These are phyloP conservation scores for Colletotrichum nymphaeae DNA, from an alignment of 2,329 filamentous ascomycete genomes.

Conservation along the genomic window DNA sequence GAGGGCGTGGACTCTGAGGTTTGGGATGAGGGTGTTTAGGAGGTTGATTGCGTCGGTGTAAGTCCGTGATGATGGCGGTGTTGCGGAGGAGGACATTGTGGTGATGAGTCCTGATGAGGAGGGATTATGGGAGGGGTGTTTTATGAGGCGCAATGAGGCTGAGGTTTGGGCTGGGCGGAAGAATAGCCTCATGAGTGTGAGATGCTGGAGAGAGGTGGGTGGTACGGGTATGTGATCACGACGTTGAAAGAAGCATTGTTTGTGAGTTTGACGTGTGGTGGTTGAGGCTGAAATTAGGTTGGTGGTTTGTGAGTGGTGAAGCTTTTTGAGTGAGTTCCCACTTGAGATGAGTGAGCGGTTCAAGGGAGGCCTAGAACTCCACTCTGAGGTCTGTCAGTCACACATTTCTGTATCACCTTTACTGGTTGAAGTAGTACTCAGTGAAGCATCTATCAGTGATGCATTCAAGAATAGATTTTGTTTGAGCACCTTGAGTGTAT, in stretches of 20 bases:
- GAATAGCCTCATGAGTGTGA: neutral
- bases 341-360: neutral
- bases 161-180: neutral
- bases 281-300: slow-evolving; percentile 18
- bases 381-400: neutral
- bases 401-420: too few relatives aligned
- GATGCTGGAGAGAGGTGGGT: neutral
- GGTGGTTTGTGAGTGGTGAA: slow-evolving; percentile 5
- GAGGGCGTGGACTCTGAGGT: slow-evolving; percentile 35
- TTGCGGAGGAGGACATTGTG: slow-evolving; percentile 12
- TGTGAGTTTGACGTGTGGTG: neutral
- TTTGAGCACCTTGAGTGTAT: too few relatives aligned
- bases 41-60: slow-evolving; percentile 32
- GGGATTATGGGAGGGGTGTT: neutral
- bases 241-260: slow-evolving; percentile 8
- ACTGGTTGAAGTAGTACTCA: too few relatives aligned
- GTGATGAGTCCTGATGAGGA: neutral
- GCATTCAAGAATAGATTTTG: too few relatives aligned
- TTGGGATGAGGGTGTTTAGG: slow-evolving; percentile 36
- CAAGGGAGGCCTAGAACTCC: neutral
- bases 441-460: fast-evolving
- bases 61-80: slow-evolving; percentile 22
- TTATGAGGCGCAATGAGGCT: neutral
- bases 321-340: slow-evolving; percentile 12
- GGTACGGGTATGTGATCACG: neutral